Base-by-base conservation (phyloP, 2,329 filamentous ascomycete genomes). In the Leptographium galeiforme region DNA sequence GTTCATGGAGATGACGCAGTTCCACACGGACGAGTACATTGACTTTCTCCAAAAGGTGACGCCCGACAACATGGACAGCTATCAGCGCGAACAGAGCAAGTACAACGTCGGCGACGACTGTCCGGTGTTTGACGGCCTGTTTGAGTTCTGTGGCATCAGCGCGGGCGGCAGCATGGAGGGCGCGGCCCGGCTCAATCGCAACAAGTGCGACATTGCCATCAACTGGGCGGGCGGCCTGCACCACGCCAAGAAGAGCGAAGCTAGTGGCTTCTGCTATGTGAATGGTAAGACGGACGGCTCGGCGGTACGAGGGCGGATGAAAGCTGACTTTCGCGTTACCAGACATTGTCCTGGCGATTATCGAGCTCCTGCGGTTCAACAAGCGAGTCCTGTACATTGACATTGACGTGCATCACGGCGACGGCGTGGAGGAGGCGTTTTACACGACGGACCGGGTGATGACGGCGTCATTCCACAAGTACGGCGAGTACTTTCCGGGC, bases 151-250 rank as follows among this genome's bases (percentile, higher is more conserved):
- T 61, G 89, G 89, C 32, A 87, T 96, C 59, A 97, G 94, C 67
- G 87, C 89, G 12, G 93, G 93, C 54, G 93, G 89, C 49, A 94
- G 88, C 49, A 87, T 98, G 75, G 90, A 95, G 65, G 93, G 91
- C 16, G 91, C 93, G 4, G 86, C 88, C 38, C 87, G 93, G 58
- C 77, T 98, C 19, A 89, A 91, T 64, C 87, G 90, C 58, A 80
- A 87, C 59, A 93, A 96, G 69, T 93, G 89, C 65, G 89, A 97
- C 67, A 95, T 98, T 63, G 93, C 93, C 19, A 87, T 98, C 67
- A 97, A 97, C 69, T 98, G 93, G 93, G 93, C 90, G 46, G 93
- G 93, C 51, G 93, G 93, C 32, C 79, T 98, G 48, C 93, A 98
- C 68, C 93, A 98, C 68, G 93, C 93, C 45, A 96, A 97, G 70